Conservation (phyloP, 257 asterid species). For the Przewalskia tangutica region DNA sequence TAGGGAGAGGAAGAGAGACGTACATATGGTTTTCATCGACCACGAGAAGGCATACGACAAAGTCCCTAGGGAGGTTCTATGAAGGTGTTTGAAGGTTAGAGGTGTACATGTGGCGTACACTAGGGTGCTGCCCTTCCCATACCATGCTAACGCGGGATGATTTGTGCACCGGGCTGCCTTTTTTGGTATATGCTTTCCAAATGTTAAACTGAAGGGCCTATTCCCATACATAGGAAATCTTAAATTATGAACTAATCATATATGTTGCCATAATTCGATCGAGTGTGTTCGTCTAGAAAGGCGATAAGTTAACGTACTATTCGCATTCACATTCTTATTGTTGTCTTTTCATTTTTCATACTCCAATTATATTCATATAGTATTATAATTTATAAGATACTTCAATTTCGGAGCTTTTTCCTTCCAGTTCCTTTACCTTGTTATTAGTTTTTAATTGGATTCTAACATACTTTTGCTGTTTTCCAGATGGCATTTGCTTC, state of each 20-base stretch:
- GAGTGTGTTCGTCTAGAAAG: background rate
- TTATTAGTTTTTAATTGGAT: conserved; percentile 1
- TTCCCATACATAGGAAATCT: background rate
- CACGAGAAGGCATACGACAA: no score
- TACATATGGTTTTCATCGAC: no score
- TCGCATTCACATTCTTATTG: background rate
- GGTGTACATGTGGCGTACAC: no score
- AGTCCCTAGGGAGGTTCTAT: no score
- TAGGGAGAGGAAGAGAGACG: no score
- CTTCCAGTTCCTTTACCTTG: background rate
- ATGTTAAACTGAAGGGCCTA: background rate
- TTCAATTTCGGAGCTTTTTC: background rate
- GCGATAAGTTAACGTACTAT: background rate
- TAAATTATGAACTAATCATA: background rate
- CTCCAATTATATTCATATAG: background rate
- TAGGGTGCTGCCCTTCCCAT: no score
- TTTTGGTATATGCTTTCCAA: background rate
- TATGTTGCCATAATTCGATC: background rate
- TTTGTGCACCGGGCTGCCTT: no score
- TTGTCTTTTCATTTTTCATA: background rate
- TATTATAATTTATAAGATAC: background rate
- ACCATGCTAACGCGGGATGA: no score
- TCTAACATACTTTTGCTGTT: conserved; percentile 21
- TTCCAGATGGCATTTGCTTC: conserved; percentile 89
- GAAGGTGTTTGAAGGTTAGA: no score